phyloP scores from a whole-genome alignment of 306 rosid species.

The Mimosa bimucronata region DNA sequence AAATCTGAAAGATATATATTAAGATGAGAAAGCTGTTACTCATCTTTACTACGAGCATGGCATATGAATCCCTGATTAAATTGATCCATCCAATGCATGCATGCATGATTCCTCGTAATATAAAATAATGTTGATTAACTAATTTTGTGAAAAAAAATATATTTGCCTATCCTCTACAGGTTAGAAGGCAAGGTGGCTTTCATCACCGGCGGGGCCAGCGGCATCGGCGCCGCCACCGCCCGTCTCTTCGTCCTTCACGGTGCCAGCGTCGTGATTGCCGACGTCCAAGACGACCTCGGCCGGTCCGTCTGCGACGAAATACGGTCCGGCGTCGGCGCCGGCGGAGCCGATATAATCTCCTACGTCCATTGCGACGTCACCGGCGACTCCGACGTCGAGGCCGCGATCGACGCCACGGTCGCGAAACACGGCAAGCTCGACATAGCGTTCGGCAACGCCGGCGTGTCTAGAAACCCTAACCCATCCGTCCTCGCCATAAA shows the following conservation, averaged over 20 bases:
- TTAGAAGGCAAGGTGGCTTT: slow-evolving; percentile 62
- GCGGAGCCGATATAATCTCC: background rate
- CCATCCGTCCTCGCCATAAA: slow-evolving; percentile 38
- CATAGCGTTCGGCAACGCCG: slow-evolving; percentile 63
- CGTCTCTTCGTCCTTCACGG: slow-evolving; percentile 53
- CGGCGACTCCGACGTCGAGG: slow-evolving; percentile 42
- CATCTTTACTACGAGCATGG: too few species aligned
- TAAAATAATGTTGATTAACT: background rate
- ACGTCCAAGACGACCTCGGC: slow-evolving; percentile 61
- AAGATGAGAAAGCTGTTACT: too few species aligned
- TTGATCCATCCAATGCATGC: background rate
- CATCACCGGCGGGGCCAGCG: slow-evolving; percentile 70
- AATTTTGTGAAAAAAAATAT: background rate
- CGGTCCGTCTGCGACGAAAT: slow-evolving; percentile 44
- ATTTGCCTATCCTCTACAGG: too few species aligned
- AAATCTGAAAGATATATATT: too few species aligned
- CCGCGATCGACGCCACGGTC: slow-evolving; percentile 39
- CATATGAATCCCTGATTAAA: too few species aligned
- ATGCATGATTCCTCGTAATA: background rate
- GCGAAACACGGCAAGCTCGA: slow-evolving; percentile 52
- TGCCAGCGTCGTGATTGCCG: slow-evolving; percentile 59
- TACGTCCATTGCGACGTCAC: slow-evolving; percentile 60
- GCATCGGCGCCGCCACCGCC: slow-evolving; percentile 61
- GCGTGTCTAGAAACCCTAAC: slow-evolving; percentile 32
- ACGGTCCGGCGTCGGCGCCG: background rate